Evolutionary conservation across 2,329 filamentous ascomycete species (phyloP), one percentile per base, ranked within the genome.

Genomic region (Malbranchea cinnamomea): DNA sequence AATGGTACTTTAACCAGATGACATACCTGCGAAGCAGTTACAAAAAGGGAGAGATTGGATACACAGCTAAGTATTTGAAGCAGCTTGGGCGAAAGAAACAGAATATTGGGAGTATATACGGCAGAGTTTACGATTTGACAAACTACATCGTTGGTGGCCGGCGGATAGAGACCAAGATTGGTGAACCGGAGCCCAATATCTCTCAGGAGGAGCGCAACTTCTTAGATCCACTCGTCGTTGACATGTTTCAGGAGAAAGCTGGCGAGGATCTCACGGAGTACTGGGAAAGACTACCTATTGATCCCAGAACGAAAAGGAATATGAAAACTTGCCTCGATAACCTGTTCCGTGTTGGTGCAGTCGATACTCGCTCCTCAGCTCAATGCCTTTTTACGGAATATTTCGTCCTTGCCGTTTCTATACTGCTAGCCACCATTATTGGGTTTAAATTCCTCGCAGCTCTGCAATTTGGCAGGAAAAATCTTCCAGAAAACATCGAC

Each of bases 371-470:
- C 62, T 84, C 80, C 56, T 94, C 87, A 1, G 56, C 72, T 1
- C 72, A 73, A 36, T 98, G 89, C 60, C 65, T 78, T 39, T 95
- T 98, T 48, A 74, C 89, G 15, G 76, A 77, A 36, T 98, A 95
- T 55, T 73, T 98, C 40, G 67, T 95, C 12, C 67, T 98, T 20
- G 79, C 78, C 3, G 75, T 98, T 30, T 85, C 87, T 0, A 66
- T 83, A 40, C 43, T 94, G 34, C 64, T 98, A 25, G 78, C 76
- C 43, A 67, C 68, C 26, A 76, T 98, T 37, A 87, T 98, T 43
- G 72, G 68, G 11, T 91, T 95, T 73, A 98, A 98, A 54, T 98
- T 98, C 63, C 68, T 95, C 41, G 91, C 91, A 18, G 89, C 89
- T 5, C 67, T 98, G 35, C 89, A 98, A 49, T 98, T 98, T 46